Conservation (phyloP, 2,329 filamentous ascomycete species). For the Beauveria varroae region DNA sequence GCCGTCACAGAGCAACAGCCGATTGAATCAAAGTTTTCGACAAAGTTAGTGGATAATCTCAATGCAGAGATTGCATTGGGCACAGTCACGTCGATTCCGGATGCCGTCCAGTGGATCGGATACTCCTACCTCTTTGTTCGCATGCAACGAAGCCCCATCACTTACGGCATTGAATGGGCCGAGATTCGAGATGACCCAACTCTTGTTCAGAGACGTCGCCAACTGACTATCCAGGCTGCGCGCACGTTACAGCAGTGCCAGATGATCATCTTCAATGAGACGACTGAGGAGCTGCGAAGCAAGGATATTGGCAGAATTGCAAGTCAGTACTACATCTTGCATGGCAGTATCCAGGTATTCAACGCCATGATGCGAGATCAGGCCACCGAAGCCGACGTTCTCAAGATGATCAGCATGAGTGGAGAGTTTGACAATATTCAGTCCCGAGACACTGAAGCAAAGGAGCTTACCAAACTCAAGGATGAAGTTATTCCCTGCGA, state of each 20-base stretch:
- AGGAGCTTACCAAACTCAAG: constrained; percentile 71
- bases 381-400: constrained; percentile 81
- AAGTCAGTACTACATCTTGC: constrained; percentile 92
- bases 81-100: constrained; percentile 87
- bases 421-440: constrained; percentile 98
- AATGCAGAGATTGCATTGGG: constrained; percentile 92
- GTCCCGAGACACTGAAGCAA: constrained; percentile 79
- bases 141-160: constrained; percentile 85
- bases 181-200: constrained; percentile 84
- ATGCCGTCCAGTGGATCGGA: constrained; percentile 94
- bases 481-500: constrained; percentile 68
- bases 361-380: constrained; percentile 86
- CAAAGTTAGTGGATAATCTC: constrained; percentile 89
- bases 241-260: constrained; percentile 83
- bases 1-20: constrained; percentile 94
- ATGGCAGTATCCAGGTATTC: constrained; percentile 92
- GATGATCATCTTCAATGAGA: constrained; percentile 98
- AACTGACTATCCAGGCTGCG: constrained; percentile 83
- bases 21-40: constrained; percentile 93
- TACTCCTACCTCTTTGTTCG: constrained; percentile 97
- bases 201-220: constrained; percentile 75
- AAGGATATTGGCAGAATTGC: constrained; percentile 96
- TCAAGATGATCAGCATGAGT: constrained; percentile 96
- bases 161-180: constrained; percentile 91
- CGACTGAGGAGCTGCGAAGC: constrained; percentile 82